phyloP scores from a whole-genome alignment of 2,329 filamentous ascomycete genomes.

The Pseudogymnoascus sp. region DNA sequence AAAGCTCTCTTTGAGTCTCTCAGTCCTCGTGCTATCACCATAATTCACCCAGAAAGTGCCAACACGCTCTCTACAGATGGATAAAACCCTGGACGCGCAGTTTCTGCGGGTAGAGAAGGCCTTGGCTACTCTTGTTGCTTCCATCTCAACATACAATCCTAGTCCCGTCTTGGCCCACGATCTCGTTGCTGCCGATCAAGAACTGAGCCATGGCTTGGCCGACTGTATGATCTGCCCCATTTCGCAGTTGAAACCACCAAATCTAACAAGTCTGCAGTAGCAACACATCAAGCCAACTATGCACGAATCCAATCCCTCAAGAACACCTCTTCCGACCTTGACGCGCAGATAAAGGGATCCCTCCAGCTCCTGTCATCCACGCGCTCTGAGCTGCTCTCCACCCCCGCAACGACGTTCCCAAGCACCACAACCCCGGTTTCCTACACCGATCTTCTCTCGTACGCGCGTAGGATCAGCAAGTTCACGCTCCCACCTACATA shows the following conservation, averaged over 20 bases:
- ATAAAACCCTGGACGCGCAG: constrained; percentile 52
- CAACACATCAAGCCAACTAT: constrained; percentile 69
- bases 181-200: constrained; percentile 62
- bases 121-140: constrained; percentile 65
- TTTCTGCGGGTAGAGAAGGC: constrained; percentile 62
- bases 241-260: neutral
- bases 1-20: neutral
- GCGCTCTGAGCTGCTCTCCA: constrained; percentile 63
- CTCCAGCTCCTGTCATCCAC: constrained; percentile 63
- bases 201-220: constrained; percentile 58
- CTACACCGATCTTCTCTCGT: constrained; percentile 67
- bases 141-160: constrained; percentile 75
- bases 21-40: neutral
- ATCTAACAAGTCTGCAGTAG: constrained; percentile 42
- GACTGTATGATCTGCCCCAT: constrained; percentile 42
- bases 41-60: neutral
- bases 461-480: constrained; percentile 72
- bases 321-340: constrained; percentile 55
- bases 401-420: constrained; percentile 50
- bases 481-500: constrained; percentile 57
- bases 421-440: constrained; percentile 48
- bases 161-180: constrained; percentile 60
- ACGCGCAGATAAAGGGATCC: constrained; percentile 65
- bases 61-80: constrained; percentile 40
- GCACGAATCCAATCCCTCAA: constrained; percentile 63